Conservation (phyloP, 1,284 basidiomycete genomes). For the Apiotrichum sp. region DNA sequence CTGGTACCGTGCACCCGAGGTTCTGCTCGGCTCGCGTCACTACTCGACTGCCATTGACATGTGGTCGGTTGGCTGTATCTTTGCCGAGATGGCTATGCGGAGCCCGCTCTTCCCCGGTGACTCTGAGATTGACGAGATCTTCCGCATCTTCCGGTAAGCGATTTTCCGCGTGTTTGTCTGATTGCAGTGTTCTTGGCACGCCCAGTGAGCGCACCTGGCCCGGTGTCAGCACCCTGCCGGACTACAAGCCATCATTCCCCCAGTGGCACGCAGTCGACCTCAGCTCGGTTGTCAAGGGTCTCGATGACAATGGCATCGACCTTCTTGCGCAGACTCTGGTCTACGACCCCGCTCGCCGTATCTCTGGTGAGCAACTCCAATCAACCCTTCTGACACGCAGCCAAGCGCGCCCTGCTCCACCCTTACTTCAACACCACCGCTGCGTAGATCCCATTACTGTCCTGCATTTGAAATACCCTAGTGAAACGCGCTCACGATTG, state of each 20-base stretch:
- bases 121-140: slow-evolving; percentile 99
- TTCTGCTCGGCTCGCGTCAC: slow-evolving; percentile 90
- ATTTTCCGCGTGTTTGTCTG: slow-evolving; percentile 30
- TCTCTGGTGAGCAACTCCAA: slow-evolving; percentile 52
- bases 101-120: slow-evolving; percentile 94
- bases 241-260: slow-evolving; percentile 96
- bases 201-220: slow-evolving; percentile 91
- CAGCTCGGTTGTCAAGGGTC: slow-evolving; percentile 58
- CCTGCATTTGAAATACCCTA: slow-evolving; percentile 4
- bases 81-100: slow-evolving; percentile 79
- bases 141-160: slow-evolving; percentile 83
- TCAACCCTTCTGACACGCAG: slow-evolving; percentile 43
- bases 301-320: slow-evolving; percentile 69
- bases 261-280: slow-evolving; percentile 72
- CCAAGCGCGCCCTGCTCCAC: slow-evolving; percentile 77
- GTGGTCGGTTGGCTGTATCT: slow-evolving; percentile 99
- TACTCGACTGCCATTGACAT: slow-evolving; percentile 99
- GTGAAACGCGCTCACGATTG: slow-evolving; percentile 3
- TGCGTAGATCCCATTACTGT: background rate
- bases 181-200: slow-evolving; percentile 67
- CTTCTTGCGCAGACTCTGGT: slow-evolving; percentile 73
- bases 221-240: slow-evolving; percentile 78
- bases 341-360: slow-evolving; percentile 90
- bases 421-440: slow-evolving; percentile 59
- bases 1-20: slow-evolving; percentile 99